These are phyloP conservation scores for Penicillium ucsense DNA, from an alignment of 495 filamentous ascomycete species.

Conservation along the genomic window DNA sequence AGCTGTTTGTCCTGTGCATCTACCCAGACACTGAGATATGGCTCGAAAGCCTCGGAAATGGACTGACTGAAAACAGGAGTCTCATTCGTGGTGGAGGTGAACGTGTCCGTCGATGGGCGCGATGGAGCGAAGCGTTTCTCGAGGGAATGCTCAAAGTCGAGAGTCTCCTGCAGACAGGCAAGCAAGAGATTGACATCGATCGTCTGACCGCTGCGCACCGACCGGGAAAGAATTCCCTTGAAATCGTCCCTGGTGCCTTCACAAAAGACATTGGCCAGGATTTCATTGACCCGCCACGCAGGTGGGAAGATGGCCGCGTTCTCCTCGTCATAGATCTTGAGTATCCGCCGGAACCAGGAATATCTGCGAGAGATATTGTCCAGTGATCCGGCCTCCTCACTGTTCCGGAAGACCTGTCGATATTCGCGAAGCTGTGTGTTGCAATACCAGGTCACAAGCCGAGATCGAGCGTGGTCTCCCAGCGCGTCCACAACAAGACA, in stretches of 20 bases:
- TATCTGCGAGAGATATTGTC: slow-evolving; percentile 95
- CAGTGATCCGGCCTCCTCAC: slow-evolving; percentile 91
- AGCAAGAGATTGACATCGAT: slow-evolving; percentile 88
- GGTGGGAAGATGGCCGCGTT: slow-evolving; percentile 81
- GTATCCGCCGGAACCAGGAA: slow-evolving; percentile 90
- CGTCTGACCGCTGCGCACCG: slow-evolving; percentile 75
- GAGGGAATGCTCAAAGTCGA: slow-evolving; percentile 91
- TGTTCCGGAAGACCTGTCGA: slow-evolving; percentile 86
- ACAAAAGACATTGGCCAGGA: slow-evolving; percentile 85
- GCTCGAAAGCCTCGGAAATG: slow-evolving; percentile 95
- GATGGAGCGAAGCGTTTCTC: slow-evolving; percentile 74
- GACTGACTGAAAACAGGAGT: slow-evolving; percentile 75
- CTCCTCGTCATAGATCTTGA: slow-evolving; percentile 94
- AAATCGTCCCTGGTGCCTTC: slow-evolving; percentile 94
- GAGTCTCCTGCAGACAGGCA: slow-evolving; percentile 88
- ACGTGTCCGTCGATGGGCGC: slow-evolving; percentile 83
- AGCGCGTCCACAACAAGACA: slow-evolving; percentile 93
- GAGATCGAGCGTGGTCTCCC: slow-evolving; percentile 74
- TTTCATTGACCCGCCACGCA: slow-evolving; percentile 83
- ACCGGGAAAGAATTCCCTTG: slow-evolving; percentile 80
- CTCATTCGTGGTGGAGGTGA: slow-evolving; percentile 68
- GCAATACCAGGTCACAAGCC: slow-evolving; percentile 92
- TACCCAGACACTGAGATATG: slow-evolving; percentile 94
- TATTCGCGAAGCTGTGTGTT: slow-evolving; percentile 96
- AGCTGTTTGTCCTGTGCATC: slow-evolving; percentile 91